Percentiles rank a stretch among this genome's conserved stretches.
These are phyloP conservation scores for Porcisia deanei DNA, from an alignment of 208 protist species.

Conservation along the genomic window DNA sequence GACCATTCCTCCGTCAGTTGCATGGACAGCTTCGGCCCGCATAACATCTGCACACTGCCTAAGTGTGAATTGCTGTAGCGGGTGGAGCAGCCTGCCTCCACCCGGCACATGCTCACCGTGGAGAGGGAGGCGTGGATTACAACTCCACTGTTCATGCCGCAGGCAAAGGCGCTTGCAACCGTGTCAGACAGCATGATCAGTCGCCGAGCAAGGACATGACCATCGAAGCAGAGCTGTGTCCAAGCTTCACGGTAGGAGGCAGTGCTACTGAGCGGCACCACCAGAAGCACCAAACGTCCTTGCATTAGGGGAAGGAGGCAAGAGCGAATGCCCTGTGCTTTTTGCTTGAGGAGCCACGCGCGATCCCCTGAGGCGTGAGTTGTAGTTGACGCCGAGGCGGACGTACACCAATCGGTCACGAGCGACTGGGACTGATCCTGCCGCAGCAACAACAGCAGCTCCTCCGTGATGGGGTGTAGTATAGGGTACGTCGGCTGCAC, in stretches of 20 bases:
- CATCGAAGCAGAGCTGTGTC: conserved; percentile 32
- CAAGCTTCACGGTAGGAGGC: conserved; percentile 38
- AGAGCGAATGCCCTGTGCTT: background rate
- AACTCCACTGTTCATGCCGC: conserved; percentile 32
- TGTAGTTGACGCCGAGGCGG: background rate
- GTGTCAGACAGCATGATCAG: conserved; percentile 64
- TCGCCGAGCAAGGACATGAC: conserved; percentile 22
- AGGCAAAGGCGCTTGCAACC: conserved; percentile 51
- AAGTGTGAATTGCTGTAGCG: conserved; percentile 23
- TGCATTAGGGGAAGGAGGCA: conserved; percentile 36
- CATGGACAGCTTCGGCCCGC: conserved; percentile 1
- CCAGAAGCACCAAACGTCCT: conserved; percentile 38
- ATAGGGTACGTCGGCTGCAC: conserved; percentile 39
- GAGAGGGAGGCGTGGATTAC: conserved; percentile 27
- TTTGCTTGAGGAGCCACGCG: background rate
- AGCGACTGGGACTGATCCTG: background rate
- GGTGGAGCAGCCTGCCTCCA: conserved; percentile 20
- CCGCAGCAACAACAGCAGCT: conserved; percentile 12
- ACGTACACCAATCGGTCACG: background rate
- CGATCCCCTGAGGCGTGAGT: background rate
- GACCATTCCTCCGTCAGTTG: conserved; percentile 11
- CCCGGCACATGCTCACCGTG: conserved; percentile 16
- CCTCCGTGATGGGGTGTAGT: conserved; percentile 25
- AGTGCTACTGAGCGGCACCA: conserved; percentile 35
- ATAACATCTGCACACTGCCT: conserved; percentile 12